Conservation (phyloP, 1,139 yeast genomes). For the Hyphopichia khmerensis region DNA sequence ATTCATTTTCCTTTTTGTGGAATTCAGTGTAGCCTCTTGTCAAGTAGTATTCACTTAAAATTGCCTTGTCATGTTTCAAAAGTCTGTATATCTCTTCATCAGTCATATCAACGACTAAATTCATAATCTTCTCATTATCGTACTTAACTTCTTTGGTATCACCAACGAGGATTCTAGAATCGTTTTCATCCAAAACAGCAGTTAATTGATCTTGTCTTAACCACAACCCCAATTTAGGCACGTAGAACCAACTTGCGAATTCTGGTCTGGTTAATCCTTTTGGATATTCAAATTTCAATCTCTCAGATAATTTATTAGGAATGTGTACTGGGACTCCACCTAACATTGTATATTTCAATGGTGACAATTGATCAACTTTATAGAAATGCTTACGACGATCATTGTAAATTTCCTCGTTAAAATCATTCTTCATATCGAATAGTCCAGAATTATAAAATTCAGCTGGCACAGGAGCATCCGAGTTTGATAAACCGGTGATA, state of each 20-base stretch:
- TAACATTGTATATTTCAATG: constrained; percentile 20
- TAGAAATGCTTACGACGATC: constrained; percentile 25
- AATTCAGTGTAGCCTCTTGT: constrained; percentile 13
- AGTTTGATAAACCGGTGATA: constrained; percentile 21
- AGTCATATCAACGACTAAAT: constrained; percentile 11
- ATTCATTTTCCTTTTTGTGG: constrained; percentile 15
- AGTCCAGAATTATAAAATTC: constrained; percentile 10
- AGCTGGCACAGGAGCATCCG: constrained; percentile 11
- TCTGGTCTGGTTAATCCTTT: constrained; percentile 20
- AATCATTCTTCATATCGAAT: constrained; percentile 5
- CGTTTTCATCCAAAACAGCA: constrained; percentile 19
- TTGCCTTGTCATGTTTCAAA: constrained; percentile 12
- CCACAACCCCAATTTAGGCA: constrained; percentile 30
- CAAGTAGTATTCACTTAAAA: constrained; percentile 17
- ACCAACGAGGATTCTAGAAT: constrained; percentile 12
- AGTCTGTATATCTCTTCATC: constrained; percentile 16
- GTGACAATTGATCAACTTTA: constrained; percentile 19
- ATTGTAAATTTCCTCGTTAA: constrained; percentile 15
- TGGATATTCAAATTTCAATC: constrained; percentile 26
- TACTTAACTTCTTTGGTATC: constrained; percentile 9
- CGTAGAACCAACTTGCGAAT: constrained; percentile 27
- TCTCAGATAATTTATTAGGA: constrained; percentile 22
- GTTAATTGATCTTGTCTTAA: constrained; percentile 16
- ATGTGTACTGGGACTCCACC: constrained; percentile 29
- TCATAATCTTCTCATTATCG: constrained; percentile 8